Evolutionary conservation across 208 protist species (phyloP), one percentile per base, ranked within the genome.

Genomic region (Cochliopodium minus): DNA sequence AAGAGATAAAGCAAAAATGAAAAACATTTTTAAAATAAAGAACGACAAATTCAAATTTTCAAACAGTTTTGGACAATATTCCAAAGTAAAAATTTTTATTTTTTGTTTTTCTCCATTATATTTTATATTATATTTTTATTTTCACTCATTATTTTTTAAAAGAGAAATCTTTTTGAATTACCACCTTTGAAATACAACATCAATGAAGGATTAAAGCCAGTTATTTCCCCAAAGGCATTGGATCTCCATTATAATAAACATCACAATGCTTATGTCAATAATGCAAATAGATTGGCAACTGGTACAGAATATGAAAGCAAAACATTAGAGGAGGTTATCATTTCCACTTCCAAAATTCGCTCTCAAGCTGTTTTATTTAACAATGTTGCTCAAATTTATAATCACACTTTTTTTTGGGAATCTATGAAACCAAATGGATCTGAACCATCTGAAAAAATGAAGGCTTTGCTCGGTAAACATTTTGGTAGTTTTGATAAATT

Each of bases 311-410:
- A 83, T 35, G 86, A 87, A 64, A 78, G 73, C 5, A 58, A 71
- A 47, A 64, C 74, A 49, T 67, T 91, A 11, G 85, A 91, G 39
- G 72, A 80, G 35, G 77, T 88, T 52, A 85, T 91, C 47, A 22
- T 39, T 9, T 69, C 65, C 34, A 79, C 63, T 53, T 49, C 60
- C 39, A 78, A 67, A 6, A 68, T 88, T 11, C n/a, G n/a, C n/a
- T n/a, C n/a, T n/a, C n/a, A n/a, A n/a, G n/a, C n/a, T n/a, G n/a
- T n/a, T n/a, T n/a, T n/a, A n/a, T 87, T 76, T 66, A 87, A 87
- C 67, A 86, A 86, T 67, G 83, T 81, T 15, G 82, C 83, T 28
- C 85, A 91, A 76, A 78, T 86, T 70, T 87, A 86, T 66, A 90
- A 90, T 67, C 83, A 90, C 69, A 75, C 69, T 33, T 88, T 90